Conservation (phyloP, 2,329 filamentous ascomycete genomes). For the Ascochyta viciae-villosae region DNA sequence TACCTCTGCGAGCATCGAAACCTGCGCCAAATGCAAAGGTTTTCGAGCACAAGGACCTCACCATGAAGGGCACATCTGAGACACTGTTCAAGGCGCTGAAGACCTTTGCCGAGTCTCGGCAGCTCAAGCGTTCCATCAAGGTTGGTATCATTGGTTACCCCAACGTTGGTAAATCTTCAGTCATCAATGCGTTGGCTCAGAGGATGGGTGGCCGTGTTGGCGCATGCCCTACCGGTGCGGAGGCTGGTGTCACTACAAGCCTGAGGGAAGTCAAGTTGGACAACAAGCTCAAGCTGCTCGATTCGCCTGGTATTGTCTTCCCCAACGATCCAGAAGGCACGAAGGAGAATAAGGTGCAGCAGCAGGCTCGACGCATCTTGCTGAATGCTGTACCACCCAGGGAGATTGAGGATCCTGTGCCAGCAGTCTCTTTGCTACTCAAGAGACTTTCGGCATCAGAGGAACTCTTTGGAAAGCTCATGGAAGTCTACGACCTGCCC, state of each 20-base stretch:
- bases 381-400: constrained; percentile 92
- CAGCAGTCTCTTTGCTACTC: constrained; percentile 84
- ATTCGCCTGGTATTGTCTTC: constrained; percentile 95
- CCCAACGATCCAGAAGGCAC: constrained; percentile 65
- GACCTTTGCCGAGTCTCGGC: constrained; percentile 80
- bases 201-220: constrained; percentile 72
- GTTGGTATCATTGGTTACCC: constrained; percentile 95
- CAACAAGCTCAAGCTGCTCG: constrained; percentile 90
- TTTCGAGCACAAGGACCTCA: constrained; percentile 91
- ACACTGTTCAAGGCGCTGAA: constrained; percentile 90
- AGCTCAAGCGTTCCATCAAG: constrained; percentile 86
- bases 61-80: constrained; percentile 82
- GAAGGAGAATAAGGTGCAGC: constrained; percentile 67
- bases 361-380: constrained; percentile 81
- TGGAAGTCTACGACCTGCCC: constrained; percentile 83
- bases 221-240: constrained; percentile 86
- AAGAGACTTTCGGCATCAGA: constrained; percentile 76
- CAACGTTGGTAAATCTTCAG: constrained; percentile 94
- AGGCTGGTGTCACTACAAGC: constrained; percentile 89
- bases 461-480: constrained; percentile 78
- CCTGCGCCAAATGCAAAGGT: constrained; percentile 85
- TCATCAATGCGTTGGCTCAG: constrained; percentile 90
- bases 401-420: constrained; percentile 90
- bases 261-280: constrained; percentile 92
- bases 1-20: constrained; percentile 84